These are phyloP conservation scores for Suillus alpinus DNA, from an alignment of 768 basidiomycete genomes.

Conservation along the genomic window DNA sequence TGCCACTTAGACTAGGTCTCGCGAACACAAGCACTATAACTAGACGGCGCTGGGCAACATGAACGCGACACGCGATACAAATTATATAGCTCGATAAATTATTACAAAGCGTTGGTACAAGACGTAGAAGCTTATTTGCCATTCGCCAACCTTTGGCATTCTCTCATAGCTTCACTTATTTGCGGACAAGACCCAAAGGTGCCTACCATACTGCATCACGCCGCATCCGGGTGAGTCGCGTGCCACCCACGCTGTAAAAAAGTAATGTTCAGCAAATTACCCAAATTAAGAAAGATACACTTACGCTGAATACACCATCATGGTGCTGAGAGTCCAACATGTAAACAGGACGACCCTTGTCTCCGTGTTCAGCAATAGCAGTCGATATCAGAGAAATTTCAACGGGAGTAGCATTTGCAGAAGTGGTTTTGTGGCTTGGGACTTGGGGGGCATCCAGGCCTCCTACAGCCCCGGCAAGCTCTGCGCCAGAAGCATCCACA, in stretches of 20 bases:
- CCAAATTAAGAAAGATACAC: constrained; percentile 1
- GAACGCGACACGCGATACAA: background rate
- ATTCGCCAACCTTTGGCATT: too few relatives aligned
- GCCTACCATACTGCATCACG: background rate
- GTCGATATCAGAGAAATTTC: constrained; percentile 21
- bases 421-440: constrained; percentile 1
- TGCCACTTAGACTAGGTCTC: background rate
- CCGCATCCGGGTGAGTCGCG: background rate
- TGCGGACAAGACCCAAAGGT: background rate
- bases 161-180: background rate
- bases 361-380: constrained; percentile 18
- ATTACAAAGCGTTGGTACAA: background rate
- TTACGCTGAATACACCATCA: constrained; percentile 19
- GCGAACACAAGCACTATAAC: background rate
- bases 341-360: constrained; percentile 16
- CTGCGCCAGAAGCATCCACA: constrained; percentile 12
- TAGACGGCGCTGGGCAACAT: background rate
- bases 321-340: constrained; percentile 24
- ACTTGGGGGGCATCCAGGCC: constrained; percentile 2
- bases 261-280: background rate
- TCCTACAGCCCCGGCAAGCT: constrained; percentile 18
- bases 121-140: background rate
- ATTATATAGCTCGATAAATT: background rate
- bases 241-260: constrained; percentile 6
- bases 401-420: constrained; percentile 14